Evolutionary conservation across 768 basidiomycete genomes (phyloP).

Genomic region (Rhodotorula toruloides): DNA sequence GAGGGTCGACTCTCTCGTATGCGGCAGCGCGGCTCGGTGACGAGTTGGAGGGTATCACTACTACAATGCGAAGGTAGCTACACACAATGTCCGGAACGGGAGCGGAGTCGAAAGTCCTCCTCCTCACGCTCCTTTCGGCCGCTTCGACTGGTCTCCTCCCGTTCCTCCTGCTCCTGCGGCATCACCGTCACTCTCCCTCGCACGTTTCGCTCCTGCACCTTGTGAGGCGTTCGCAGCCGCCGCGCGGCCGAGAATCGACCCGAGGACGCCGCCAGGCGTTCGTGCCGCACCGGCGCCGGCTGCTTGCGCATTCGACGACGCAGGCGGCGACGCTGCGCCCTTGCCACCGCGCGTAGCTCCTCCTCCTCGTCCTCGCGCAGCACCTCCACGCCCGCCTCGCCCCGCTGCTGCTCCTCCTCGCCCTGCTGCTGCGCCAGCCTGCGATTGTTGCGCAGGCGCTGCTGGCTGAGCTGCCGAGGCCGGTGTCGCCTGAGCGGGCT

Average conservation of each 20-base stretch:
- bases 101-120: background rate
- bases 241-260: constrained; percentile 11
- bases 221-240: background rate
- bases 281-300: constrained; percentile 6
- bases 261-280: constrained; percentile 20
- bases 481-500: constrained; percentile 41
- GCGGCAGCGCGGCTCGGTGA: too few species aligned
- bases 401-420: constrained; percentile 47
- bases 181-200: constrained; percentile 33
- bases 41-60: too few species aligned
- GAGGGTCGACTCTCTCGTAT: too few species aligned
- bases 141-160: constrained; percentile 6
- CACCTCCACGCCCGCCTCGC: constrained; percentile 43
- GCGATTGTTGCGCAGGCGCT: constrained; percentile 41
- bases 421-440: constrained; percentile 34
- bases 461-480: constrained; percentile 32
- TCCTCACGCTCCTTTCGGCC: constrained; percentile 15
- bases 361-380: constrained; percentile 42
- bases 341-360: constrained; percentile 16
- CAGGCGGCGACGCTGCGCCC: constrained; percentile 2
- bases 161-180: constrained; percentile 13
- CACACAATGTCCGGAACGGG: background rate
- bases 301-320: background rate
- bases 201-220: constrained; percentile 21
- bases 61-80: background rate